Evolutionary conservation across 116 monocot species (phyloP), one percentile per base, ranked within the genome.

Genomic region (Posidonia oceanica): DNA sequence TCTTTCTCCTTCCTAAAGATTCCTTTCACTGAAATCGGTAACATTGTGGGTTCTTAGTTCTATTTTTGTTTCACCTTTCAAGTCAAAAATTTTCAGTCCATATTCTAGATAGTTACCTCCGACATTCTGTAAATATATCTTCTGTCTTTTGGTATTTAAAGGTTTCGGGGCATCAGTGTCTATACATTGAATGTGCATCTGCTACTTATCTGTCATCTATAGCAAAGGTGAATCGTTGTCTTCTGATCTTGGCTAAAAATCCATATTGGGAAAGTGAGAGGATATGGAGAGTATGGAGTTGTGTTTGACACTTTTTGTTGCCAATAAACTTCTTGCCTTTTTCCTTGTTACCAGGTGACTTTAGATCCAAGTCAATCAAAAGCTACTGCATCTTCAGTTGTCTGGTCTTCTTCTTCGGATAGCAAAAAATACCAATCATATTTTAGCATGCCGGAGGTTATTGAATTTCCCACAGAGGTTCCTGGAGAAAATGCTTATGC

Each of bases 401-500:
- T 91, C 57, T 87, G 88, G 91, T 87, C 86, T 60, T 95, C 95
- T 39, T 83, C 91, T 52, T 66, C 72, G 39, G 83, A 87, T 55
- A 61, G 67, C 54, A 55, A 51, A 17, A 81, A 83, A 69, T 87
- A 85, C 68, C 42, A 64, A 29, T 39, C 84, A 62, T 87, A 88
- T 71, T 83, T 88, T 68, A 96, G 96, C 74, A 61, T 71, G 51
- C 88, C 96, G 64, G 85, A 96, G 77, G 48, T 91, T 52, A 75
- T 96, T 56, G 87, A 91, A 68, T 96, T 96, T 75, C 85, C 86
- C 39, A 88, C 91, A 54, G 80, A 78, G 61, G 21, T 61, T 22
- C 81, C 91, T 75, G 91, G 87, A 56, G 78, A 89, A 76, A 85
- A 71, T 79, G 96, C 88, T 63, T 91, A 85, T 87, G 91, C 89